phyloP scores from a whole-genome alignment of 1,139 yeast species.

The Scheffersomyces insectosa region DNA sequence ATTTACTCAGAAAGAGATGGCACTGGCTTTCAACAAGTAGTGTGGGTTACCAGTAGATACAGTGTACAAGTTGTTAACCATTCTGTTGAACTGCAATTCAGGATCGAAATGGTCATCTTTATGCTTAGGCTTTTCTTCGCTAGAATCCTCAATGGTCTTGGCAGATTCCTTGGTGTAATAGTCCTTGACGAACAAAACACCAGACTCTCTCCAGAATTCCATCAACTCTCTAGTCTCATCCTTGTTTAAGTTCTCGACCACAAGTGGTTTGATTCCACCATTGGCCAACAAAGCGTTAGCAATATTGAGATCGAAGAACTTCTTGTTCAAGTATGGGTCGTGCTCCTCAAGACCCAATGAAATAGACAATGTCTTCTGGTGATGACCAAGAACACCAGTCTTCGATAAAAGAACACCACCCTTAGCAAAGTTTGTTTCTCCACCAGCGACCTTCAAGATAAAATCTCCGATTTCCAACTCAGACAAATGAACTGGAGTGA shows the following conservation, averaged over 20 bases:
- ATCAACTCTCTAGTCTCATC: constrained; percentile 57
- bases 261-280: constrained; percentile 49
- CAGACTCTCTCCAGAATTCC: constrained; percentile 54
- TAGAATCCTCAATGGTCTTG: constrained; percentile 18
- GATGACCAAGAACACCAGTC: constrained; percentile 32
- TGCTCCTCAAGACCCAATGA: constrained; percentile 57
- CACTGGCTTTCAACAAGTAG: constrained; percentile 50
- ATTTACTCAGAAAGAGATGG: constrained; percentile 17
- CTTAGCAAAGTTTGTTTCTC: constrained; percentile 48
- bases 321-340: constrained; percentile 55
- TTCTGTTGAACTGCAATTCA: constrained; percentile 31
- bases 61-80: constrained; percentile 55
- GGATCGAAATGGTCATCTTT: constrained; percentile 18
- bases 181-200: constrained; percentile 48
- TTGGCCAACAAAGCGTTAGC: constrained; percentile 49
- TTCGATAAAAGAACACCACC: constrained; percentile 75
- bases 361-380: constrained; percentile 55
- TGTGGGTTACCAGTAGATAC: constrained; percentile 85
- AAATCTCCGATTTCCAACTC: constrained; percentile 69
- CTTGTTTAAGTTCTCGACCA: constrained; percentile 52
- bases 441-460: constrained; percentile 57
- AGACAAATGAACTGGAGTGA: constrained; percentile 58
- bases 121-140: constrained; percentile 13
- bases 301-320: constrained; percentile 55
- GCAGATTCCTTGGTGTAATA: constrained; percentile 45